Conservation (phyloP, 2,329 filamentous ascomycete species). For the Phialophora chinensis region DNA sequence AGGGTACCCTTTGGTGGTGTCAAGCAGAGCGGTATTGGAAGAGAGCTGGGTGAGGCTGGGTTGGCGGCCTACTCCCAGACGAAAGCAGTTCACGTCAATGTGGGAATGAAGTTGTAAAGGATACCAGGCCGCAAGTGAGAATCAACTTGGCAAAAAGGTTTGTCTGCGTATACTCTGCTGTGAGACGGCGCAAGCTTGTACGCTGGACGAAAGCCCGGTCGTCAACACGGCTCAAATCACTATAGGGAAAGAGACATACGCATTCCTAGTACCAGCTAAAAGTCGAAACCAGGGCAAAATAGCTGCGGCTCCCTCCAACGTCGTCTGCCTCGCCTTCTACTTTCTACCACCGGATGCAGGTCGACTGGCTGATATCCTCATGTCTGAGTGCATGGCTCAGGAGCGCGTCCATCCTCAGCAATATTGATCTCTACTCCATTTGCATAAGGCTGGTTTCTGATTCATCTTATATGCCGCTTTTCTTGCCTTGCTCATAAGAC, state of each 20-base stretch:
- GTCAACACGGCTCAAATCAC: neutral
- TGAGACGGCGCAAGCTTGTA: neutral
- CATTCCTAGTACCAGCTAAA: neutral
- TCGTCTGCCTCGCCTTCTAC: neutral
- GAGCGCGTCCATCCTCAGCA: no score
- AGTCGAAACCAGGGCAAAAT: neutral
- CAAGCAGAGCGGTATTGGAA: conserved; percentile 57
- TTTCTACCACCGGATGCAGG: neutral
- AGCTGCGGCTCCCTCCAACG: neutral
- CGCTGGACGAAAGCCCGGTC: neutral
- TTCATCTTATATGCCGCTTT: neutral
- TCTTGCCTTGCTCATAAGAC: neutral
- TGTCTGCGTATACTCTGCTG: neutral
- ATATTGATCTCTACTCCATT: neutral
- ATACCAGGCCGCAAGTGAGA: neutral
- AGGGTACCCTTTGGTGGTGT: conserved; percentile 53
- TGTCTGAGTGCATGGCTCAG: neutral
- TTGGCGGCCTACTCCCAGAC: conserved; percentile 49
- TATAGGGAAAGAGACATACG: neutral
- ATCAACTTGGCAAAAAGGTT: neutral
- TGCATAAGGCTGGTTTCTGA: neutral
- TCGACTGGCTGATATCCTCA: neutral
- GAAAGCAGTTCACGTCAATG: conserved; percentile 51
- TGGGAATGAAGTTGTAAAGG: conserved; percentile 45
- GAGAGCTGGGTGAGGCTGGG: conserved; percentile 54